These are phyloP conservation scores for Seiridium unicorne DNA, from an alignment of 2,329 filamentous ascomycete species.

Conservation along the genomic window DNA sequence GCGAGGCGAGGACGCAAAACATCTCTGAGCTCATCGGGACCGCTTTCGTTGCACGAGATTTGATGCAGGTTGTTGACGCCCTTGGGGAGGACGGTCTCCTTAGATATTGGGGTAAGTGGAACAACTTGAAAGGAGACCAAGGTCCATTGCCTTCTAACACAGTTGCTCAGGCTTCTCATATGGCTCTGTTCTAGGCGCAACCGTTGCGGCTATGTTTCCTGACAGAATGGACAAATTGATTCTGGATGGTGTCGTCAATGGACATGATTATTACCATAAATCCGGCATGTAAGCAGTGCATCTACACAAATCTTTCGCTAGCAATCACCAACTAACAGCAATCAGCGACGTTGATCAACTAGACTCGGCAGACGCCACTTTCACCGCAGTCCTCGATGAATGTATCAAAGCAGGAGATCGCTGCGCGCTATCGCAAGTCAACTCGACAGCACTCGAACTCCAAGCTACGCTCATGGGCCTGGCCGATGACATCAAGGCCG, in stretches of 20 bases:
- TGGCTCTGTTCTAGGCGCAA: slow-evolving; percentile 36
- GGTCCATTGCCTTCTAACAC: not conserved
- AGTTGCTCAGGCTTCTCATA: slow-evolving; percentile 34
- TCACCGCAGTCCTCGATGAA: slow-evolving; percentile 23
- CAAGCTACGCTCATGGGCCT: slow-evolving; percentile 35
- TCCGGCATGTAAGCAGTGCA: slow-evolving; percentile 12
- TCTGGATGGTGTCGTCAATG: slow-evolving; percentile 34
- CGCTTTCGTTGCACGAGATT: slow-evolving; percentile 33
- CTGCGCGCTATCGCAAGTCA: slow-evolving; percentile 25
- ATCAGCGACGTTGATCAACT: slow-evolving; percentile 22
- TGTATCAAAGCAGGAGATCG: slow-evolving; percentile 23
- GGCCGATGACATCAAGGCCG: slow-evolving; percentile 24
- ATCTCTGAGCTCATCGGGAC: slow-evolving; percentile 27
- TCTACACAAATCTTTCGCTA: not conserved
- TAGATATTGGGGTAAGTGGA: slow-evolving; percentile 31
- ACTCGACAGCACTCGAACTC: slow-evolving; percentile 33
- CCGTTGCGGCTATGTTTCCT: slow-evolving; percentile 37
- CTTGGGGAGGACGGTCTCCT: slow-evolving; percentile 35
- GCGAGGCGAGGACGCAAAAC: slow-evolving; percentile 11
- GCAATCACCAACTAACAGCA: not conserved
- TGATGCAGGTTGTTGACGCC: slow-evolving; percentile 36
- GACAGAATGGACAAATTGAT: slow-evolving; percentile 36
- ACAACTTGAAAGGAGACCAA: not conserved
- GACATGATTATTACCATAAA: slow-evolving; percentile 28
- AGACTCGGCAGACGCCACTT: slow-evolving; percentile 23